Evolutionary conservation across 176 grass and related monocot genomes (phyloP), one percentile per base, ranked within the genome.

Genomic region (Echinochloa phyllopogon): DNA sequence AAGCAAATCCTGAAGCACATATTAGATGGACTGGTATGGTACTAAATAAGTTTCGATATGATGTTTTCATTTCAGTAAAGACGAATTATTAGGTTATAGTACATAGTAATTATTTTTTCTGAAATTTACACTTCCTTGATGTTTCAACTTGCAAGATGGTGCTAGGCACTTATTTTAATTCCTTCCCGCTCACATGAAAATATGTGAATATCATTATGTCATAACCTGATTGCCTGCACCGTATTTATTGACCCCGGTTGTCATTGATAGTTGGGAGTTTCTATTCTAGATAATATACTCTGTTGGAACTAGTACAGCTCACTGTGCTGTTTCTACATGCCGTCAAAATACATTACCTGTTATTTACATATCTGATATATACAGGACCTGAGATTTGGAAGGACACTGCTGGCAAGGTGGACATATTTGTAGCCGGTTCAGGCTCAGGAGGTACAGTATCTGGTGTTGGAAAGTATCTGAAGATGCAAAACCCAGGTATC

Each of bases 391-490:
- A 93, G 74, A 90, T 93, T 89, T 93, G 91, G 91, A 90, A 85
- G 61, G 91, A 93, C 51, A 90, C 87, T 61, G 87, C 87, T 65
- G 81, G 91, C 20, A 87, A 87, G 48, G 85, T 93, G 18, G 91
- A 89, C 49, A 85, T 93, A 59, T 93, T 93, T 68, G 84, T 93
- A 21, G 65, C 78, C 6, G 61, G 40, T 60, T 89, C 89, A 15
- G 94, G 94, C 7, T 90, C 91, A 62, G 94, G 94, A 86, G 91
- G 94, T n/a, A 94, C 87, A 0, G 41, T 94, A 59, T 75, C 85
- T 88, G 91, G 94, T 66, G 85, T 84, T 13, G 94, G 84, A 8
- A 97, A 81, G 42, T 97, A 97, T 86, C 79, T 97, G 41, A 97
- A 97, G 87, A 82, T 85, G 69, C 89, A 94, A 82, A 94, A 90